phyloP scores from a whole-genome alignment of 2,329 filamentous ascomycete genomes.

The Trichoderma atrobrunneum region DNA sequence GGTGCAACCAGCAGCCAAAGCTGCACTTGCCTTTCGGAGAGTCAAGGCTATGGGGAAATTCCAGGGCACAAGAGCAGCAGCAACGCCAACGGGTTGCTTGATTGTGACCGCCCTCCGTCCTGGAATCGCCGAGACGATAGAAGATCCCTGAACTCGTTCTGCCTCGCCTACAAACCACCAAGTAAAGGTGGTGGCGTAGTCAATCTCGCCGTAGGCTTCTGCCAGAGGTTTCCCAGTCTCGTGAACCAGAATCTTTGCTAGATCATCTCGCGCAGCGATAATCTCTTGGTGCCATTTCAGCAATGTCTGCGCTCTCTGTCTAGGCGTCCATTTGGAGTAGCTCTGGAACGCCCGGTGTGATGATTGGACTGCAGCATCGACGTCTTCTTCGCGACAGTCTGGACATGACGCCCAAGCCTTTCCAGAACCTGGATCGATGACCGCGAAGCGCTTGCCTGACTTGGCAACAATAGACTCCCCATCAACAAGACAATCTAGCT shows the following conservation, averaged over 20 bases:
- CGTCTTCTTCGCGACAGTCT: constrained; percentile 42
- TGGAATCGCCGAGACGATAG: constrained; percentile 57
- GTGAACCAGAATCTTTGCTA: constrained; percentile 40
- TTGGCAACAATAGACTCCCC: constrained; percentile 46
- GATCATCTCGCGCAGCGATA: constrained; percentile 34
- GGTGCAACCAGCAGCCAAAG: constrained; percentile 70
- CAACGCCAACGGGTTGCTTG: constrained; percentile 49
- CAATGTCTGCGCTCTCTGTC: constrained; percentile 36
- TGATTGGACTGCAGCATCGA: constrained; percentile 38
- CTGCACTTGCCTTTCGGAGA: constrained; percentile 47
- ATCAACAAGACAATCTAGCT: constrained; percentile 50
- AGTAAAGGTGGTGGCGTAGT: constrained; percentile 52
- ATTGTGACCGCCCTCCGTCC: constrained; percentile 66
- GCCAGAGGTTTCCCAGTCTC: constrained; percentile 58
- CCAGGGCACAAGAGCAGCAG: constrained; percentile 42
- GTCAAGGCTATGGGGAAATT: constrained; percentile 60
- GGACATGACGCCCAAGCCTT: constrained; percentile 50
- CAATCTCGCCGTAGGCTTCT: constrained; percentile 54
- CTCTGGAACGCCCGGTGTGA: constrained; percentile 37
- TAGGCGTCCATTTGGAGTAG: constrained; percentile 39
- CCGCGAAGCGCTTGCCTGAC: constrained; percentile 48
- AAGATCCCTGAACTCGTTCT: constrained; percentile 53
- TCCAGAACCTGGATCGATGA: constrained; percentile 53
- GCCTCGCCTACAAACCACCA: constrained; percentile 57
- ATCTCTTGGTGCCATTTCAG: constrained; percentile 39